These are phyloP conservation scores for Incumbomyces lentus DNA, from an alignment of 2,329 filamentous ascomycete genomes.

Conservation along the genomic window DNA sequence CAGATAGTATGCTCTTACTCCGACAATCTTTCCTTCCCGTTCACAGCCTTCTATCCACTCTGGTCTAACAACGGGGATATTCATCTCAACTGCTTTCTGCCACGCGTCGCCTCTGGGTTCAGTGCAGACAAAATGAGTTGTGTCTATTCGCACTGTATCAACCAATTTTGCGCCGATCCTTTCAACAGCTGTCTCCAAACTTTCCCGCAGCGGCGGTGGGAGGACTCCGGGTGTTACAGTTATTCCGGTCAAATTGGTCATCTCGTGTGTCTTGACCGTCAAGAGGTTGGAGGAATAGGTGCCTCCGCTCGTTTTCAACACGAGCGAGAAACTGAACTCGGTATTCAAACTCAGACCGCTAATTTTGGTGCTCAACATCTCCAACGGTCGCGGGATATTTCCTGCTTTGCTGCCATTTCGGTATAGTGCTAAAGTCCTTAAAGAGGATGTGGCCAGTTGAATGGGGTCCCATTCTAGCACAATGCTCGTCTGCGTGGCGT, in stretches of 20 bases:
- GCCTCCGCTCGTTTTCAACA: conserved; percentile 81
- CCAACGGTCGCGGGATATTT: conserved; percentile 75
- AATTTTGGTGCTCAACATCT: conserved; percentile 94
- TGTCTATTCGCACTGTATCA: conserved; percentile 87
- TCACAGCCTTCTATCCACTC: conserved; percentile 99
- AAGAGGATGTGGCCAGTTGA: conserved; percentile 79
- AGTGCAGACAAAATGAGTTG: conserved; percentile 94
- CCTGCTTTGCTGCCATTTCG: conserved; percentile 95
- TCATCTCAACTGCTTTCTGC: conserved; percentile 97
- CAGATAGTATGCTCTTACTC: conserved; percentile 90
- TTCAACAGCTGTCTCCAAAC: conserved; percentile 63
- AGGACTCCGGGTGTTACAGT: conserved; percentile 87
- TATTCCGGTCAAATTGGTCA: conserved; percentile 93
- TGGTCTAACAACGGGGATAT: conserved; percentile 90
- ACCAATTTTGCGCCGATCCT: conserved; percentile 87
- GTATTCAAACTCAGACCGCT: conserved; percentile 91
- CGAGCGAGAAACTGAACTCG: conserved; percentile 88
- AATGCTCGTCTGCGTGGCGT: conserved; percentile 95
- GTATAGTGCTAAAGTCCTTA: conserved; percentile 81
- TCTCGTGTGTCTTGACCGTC: conserved; percentile 85
- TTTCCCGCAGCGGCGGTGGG: conserved; percentile 61
- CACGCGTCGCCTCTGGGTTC: conserved; percentile 81
- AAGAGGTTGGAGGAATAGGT: conserved; percentile 77
- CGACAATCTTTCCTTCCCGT: conserved; percentile 79
- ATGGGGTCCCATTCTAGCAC: conserved; percentile 98